Percentiles rank a stretch among this genome's conserved stretches.
Conservation (phyloP, 73 alveolate genomes). For the Stentor roeselii region DNA sequence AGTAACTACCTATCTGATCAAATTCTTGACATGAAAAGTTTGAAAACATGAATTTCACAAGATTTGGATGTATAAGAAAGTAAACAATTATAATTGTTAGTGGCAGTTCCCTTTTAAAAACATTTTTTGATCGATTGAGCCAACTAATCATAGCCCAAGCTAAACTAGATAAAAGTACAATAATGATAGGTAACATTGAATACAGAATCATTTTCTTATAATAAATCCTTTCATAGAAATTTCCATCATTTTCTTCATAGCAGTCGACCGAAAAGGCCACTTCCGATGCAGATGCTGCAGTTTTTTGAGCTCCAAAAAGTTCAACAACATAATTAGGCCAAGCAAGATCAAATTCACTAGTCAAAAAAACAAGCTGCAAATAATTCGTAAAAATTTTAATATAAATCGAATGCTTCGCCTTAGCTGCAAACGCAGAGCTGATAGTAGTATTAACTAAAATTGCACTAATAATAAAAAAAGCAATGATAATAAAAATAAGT, state of each 20-base stretch:
- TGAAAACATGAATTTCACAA: conserved; percentile 46
- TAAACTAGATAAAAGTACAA: too few species aligned
- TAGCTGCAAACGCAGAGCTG: conserved; percentile 36
- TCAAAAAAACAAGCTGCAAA: conserved; percentile 38
- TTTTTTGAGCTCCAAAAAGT: conserved; percentile 37
- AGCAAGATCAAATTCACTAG: conserved; percentile 48
- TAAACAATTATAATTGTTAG: conserved; percentile 46
- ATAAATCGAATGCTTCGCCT: conserved; percentile 45
- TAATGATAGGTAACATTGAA: neutral
- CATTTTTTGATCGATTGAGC: too few species aligned
- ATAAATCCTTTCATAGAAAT: neutral
- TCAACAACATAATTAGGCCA: conserved; percentile 50
- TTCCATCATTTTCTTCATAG: conserved; percentile 25
- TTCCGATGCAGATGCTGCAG: conserved; percentile 41
- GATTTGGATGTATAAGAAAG: conserved; percentile 56
- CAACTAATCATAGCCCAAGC: too few species aligned
- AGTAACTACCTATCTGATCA: conserved; percentile 39
- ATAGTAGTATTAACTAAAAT: conserved; percentile 43
- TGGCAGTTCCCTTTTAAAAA: too few species aligned
- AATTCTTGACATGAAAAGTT: conserved; percentile 49
- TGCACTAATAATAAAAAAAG: conserved; percentile 17
- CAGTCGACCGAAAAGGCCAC: conserved; percentile 55
- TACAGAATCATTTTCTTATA: neutral
- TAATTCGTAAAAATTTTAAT: conserved; percentile 56
- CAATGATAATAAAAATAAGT: conserved; percentile 36